Base-by-base conservation (phyloP, 2,329 filamentous ascomycete genomes). In the Pezicula radicicola region DNA sequence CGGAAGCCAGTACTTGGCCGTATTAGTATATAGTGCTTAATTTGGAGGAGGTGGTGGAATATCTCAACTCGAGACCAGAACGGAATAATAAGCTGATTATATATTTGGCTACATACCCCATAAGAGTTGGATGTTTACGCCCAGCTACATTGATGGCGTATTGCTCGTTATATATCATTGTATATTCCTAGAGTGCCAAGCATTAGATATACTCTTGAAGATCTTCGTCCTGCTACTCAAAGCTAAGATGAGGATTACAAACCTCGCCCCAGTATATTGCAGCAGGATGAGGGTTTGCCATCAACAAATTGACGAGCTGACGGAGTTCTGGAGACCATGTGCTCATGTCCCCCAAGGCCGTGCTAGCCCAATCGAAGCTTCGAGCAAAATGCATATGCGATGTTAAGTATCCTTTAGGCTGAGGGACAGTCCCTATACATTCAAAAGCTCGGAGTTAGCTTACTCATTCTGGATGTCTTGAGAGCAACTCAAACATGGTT, bases 271-370 rank as follows among this genome's bases (percentile, higher is more conserved):
- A 92, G 66, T 91, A 92, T 74, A 91, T 79, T 6, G 86, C 84
- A 9, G 84, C 82, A 1, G 87, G 85, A 61, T 90, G 83, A 7
- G 87, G 87, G 55, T 83, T 88, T 18, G 81, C 85, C 87, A 94
- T 91, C 60, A 94, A 81, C 40, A 93, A 69, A 65, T 91, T 92
- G 41, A 87, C 85, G 81, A 92, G 87, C 58, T 84, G 81, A 43
- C 89, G 79, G 47, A 94, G 72, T 58, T 91, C 87, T 42, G 88
- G 79, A 42, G 92, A 71, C 60, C 90, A 87, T 12, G 79, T 69
- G 55, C 87, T 84, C 37, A 93, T 89, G 0, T 88, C 85, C 0
- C 89, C 89, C 1, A 94, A 72, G 1, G 84, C 74, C 2, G 89
- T 93, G 0, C 78, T 74, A 1, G 78, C 79, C 89, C 89, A 94